Conservation (phyloP, 2,329 filamentous ascomycete genomes). For the Cercospora nicotianae region DNA sequence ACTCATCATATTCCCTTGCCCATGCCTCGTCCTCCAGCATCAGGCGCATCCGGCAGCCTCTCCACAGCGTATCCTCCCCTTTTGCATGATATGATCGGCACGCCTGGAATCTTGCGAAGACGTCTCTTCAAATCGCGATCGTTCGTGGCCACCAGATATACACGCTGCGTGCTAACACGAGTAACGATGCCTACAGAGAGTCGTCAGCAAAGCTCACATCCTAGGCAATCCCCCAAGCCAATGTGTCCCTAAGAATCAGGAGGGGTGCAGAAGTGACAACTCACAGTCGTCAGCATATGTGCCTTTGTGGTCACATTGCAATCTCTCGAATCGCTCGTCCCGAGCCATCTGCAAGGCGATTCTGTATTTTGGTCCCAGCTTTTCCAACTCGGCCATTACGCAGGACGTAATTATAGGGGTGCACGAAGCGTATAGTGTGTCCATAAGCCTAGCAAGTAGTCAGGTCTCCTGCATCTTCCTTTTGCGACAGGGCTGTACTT, state of each 20-base stretch:
- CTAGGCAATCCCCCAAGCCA: background rate
- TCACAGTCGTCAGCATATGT: constrained; percentile 80
- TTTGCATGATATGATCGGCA: constrained; percentile 76
- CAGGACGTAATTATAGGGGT: constrained; percentile 83
- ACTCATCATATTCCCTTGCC: constrained; percentile 14
- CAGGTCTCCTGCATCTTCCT: background rate
- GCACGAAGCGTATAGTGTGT: constrained; percentile 88
- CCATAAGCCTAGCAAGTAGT: constrained; percentile 82
- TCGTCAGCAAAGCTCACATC: background rate
- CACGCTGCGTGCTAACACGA: constrained; percentile 48
- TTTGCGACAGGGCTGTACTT: background rate
- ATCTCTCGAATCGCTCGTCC: constrained; percentile 82
- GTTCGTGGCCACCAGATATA: constrained; percentile 56
- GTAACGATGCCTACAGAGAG: constrained; percentile 41
- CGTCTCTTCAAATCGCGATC: constrained; percentile 79
- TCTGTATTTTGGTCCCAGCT: constrained; percentile 83
- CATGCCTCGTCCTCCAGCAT: constrained; percentile 48
- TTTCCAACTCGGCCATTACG: constrained; percentile 82
- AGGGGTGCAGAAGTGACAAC: background rate
- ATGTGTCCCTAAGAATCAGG: background rate
- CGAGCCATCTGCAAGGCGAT: constrained; percentile 82
- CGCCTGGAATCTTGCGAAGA: constrained; percentile 77
- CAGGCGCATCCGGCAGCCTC: constrained; percentile 79
- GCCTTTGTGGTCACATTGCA: constrained; percentile 89
- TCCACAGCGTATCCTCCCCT: constrained; percentile 94